These are phyloP conservation scores for Verticillium zaregamsianum DNA, from an alignment of 2,329 filamentous ascomycete species.

Conservation along the genomic window DNA sequence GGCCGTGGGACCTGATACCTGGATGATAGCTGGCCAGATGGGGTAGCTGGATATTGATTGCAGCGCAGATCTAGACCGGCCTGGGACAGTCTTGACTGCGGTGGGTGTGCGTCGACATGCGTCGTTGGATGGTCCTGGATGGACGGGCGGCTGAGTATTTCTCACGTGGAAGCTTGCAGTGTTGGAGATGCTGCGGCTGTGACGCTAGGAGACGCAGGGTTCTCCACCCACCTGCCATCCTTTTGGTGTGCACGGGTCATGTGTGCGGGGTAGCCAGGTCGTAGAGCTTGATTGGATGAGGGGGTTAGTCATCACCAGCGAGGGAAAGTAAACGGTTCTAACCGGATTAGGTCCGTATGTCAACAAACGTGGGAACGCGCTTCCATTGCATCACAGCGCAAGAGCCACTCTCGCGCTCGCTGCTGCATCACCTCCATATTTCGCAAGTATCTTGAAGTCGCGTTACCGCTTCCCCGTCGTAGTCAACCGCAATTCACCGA, in stretches of 20 bases:
- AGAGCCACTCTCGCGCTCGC: constrained; percentile 3
- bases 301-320: background rate
- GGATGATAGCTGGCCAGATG: background rate
- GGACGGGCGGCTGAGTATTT: background rate
- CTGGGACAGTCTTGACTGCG: constrained; percentile 2
- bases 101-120: background rate
- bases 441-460: background rate
- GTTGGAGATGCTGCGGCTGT: background rate
- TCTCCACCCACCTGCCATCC: background rate
- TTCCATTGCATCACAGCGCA: background rate
- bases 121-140: background rate
- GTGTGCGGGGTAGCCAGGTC: background rate
- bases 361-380: background rate
- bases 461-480: background rate
- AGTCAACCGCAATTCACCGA: background rate
- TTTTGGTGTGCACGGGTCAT: background rate
- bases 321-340: background rate
- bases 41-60: constrained; percentile 4
- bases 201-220: background rate
- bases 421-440: constrained; percentile 1
- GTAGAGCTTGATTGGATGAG: background rate
- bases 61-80: constrained; percentile 6
- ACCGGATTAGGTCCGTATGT: background rate
- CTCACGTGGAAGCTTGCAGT: constrained; percentile 3
- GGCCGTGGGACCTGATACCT: background rate